A percentile compares a stretch with the other conserved stretches of the same genome.
Conservation (phyloP, 1,284 basidiomycete species). For the Trichosporon coremiiforme region DNA sequence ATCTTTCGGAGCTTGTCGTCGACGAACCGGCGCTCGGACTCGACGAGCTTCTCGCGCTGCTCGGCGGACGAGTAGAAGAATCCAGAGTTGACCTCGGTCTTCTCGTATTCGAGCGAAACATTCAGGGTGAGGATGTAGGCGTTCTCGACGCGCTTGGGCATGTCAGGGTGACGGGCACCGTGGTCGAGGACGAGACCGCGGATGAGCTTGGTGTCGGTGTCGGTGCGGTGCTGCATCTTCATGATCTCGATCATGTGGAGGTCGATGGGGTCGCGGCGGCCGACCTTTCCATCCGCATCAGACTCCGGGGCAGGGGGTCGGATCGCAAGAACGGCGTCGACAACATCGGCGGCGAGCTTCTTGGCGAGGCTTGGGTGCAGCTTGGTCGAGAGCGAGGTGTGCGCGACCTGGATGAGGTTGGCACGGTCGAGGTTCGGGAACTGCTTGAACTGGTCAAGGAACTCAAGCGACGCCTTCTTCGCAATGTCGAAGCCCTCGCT, state of each 20-base stretch:
- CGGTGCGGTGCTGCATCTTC: slow-evolving; percentile 99
- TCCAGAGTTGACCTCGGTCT: slow-evolving; percentile 99
- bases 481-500: slow-evolving; percentile 95
- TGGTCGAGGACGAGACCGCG: slow-evolving; percentile 88
- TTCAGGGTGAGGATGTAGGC: slow-evolving; percentile 94
- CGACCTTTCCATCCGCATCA: slow-evolving; percentile 64
- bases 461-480: slow-evolving; percentile 87
- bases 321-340: slow-evolving; percentile 93
- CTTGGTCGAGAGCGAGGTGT: slow-evolving; percentile 95
- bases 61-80: slow-evolving; percentile 99
- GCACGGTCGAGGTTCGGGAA: slow-evolving; percentile 75
- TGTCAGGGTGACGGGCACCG: slow-evolving; percentile 96
- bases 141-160: slow-evolving; percentile 98
- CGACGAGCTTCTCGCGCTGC: slow-evolving; percentile 97
- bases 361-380: slow-evolving; percentile 80
- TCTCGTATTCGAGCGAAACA: slow-evolving; percentile 98
- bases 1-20: slow-evolving; percentile 97
- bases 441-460: slow-evolving; percentile 86
- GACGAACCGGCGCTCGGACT: slow-evolving; percentile 91
- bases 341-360: slow-evolving; percentile 86
- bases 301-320: slow-evolving; percentile 66
- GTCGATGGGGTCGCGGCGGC: slow-evolving; percentile 87
- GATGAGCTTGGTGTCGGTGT: slow-evolving; percentile 96
- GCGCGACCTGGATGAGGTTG: slow-evolving; percentile 86
- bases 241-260: slow-evolving; percentile 99